Percentiles rank a stretch among this genome's conserved stretches.
These are phyloP conservation scores for Saccharomycopsis malanga DNA, from an alignment of 805 yeast genomes.

Conservation along the genomic window DNA sequence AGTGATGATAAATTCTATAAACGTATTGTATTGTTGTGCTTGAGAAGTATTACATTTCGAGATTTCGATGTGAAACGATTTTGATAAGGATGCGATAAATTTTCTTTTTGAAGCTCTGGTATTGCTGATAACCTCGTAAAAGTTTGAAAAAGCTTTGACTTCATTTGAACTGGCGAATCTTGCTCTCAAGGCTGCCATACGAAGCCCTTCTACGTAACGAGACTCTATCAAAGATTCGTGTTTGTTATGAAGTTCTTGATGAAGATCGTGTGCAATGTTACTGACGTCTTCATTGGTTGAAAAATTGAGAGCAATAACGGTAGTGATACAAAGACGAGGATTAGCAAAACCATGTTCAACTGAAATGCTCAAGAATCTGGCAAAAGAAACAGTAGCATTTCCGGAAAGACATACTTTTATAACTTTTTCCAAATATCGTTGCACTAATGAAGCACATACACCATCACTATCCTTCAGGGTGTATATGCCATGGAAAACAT, in stretches of 20 bases:
- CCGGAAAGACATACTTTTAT: conserved; percentile 42
- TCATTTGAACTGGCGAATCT: conserved; percentile 13
- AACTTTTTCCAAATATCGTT: conserved; percentile 47
- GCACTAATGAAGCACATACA: conserved; percentile 65
- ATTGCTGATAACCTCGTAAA: conserved; percentile 38
- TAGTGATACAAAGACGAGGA: conserved; percentile 63
- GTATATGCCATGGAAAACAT: conserved; percentile 49
- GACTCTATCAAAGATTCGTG: conserved; percentile 68
- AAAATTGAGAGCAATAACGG: conserved; percentile 62
- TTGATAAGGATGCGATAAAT: conserved; percentile 32
- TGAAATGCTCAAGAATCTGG: conserved; percentile 46
- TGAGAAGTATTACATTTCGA: conserved; percentile 24
- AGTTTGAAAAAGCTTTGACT: conserved; percentile 26
- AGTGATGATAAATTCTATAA: conserved; percentile 30
- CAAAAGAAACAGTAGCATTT: conserved; percentile 28
- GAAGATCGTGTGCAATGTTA: conserved; percentile 44
- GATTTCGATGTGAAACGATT: conserved; percentile 29
- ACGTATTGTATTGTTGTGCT: conserved; percentile 25
- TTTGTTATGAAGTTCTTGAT: conserved; percentile 49
- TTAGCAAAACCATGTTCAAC: conserved; percentile 64
- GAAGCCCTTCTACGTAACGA: conserved; percentile 57
- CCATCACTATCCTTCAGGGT: conserved; percentile 52
- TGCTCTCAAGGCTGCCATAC: conserved; percentile 36
- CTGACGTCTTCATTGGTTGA: conserved; percentile 40
- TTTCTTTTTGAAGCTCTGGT: conserved; percentile 36